Percentiles rank a stretch among this genome's conserved stretches.
phyloP scores from a whole-genome alignment of 2,329 filamentous ascomycete species.

The Apiospora marii region DNA sequence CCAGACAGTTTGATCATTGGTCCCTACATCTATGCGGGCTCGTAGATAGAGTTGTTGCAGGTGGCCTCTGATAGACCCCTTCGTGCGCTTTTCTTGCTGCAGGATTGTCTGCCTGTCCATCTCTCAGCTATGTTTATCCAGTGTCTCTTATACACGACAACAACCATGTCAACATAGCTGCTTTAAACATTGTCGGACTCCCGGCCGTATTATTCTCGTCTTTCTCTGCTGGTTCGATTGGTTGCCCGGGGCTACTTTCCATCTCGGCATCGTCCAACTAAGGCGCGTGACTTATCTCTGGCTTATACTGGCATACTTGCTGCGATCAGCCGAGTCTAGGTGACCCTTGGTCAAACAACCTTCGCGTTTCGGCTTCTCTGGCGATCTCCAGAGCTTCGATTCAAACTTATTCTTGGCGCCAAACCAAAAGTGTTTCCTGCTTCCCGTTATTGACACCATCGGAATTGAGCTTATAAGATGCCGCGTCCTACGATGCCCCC shows the following conservation, averaged over 20 bases:
- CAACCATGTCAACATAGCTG: neutral
- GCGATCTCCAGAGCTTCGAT: neutral
- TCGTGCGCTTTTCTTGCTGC: constrained; percentile 16
- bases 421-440: neutral
- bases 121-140: neutral
- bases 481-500: constrained; percentile 72
- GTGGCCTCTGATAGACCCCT: constrained; percentile 14
- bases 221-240: neutral
- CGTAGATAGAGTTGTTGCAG: constrained; percentile 14
- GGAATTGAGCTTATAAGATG: constrained; percentile 55
- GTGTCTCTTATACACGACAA: constrained; percentile 12
- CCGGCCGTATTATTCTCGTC: neutral
- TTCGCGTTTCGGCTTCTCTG: neutral
- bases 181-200: constrained; percentile 1
- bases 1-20: constrained; percentile 17
- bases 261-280: neutral
- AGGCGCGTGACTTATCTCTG: neutral
- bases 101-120: neutral
- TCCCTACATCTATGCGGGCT: constrained; percentile 13
- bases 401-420: neutral
- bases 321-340: neutral
- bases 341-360: neutral
- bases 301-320: neutral
- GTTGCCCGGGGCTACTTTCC: neutral
- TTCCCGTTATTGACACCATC: neutral